These are phyloP conservation scores for Pleurotus giganteus DNA, from an alignment of 768 basidiomycete genomes.

Conservation along the genomic window DNA sequence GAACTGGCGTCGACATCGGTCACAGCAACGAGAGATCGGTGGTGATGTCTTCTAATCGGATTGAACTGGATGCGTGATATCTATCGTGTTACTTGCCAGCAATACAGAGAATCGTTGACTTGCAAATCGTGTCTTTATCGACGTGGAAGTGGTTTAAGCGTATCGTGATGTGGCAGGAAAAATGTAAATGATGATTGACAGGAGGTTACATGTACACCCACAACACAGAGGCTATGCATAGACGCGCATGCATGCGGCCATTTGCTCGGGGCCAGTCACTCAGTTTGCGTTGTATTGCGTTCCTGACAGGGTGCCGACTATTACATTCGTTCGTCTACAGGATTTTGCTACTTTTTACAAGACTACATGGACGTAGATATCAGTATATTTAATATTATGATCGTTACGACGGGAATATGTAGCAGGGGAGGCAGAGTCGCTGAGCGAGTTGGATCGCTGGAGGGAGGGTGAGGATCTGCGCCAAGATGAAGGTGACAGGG, in stretches of 20 bases:
- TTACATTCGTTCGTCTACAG: too few species aligned
- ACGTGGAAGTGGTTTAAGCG: not conserved
- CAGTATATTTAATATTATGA: not conserved
- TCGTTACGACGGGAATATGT: not conserved
- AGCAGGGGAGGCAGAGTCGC: not conserved
- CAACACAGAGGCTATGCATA: too few species aligned
- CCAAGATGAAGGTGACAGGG: not conserved
- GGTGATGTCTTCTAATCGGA: slow-evolving; percentile 1
- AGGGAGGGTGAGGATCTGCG: not conserved
- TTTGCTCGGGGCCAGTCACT: too few species aligned
- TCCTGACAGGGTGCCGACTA: too few species aligned
- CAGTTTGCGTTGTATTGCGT: too few species aligned
- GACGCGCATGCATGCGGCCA: too few species aligned
- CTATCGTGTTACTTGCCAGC: not conserved
- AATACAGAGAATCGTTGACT: too few species aligned
- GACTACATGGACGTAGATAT: not conserved
- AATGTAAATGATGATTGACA: not conserved
- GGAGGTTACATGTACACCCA: too few species aligned
- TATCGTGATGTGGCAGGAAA: slow-evolving; percentile 1
- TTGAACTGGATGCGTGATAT: not conserved
- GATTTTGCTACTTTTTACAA: not conserved
- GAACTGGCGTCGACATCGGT: slow-evolving; percentile 7
- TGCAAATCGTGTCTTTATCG: not conserved
- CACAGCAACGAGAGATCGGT: not conserved
- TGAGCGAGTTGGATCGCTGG: slow-evolving; percentile 9